Evolutionary conservation across 2,329 filamentous ascomycete species (phyloP), one percentile per base, ranked within the genome.

Genomic region (Alternaria postmessia): DNA sequence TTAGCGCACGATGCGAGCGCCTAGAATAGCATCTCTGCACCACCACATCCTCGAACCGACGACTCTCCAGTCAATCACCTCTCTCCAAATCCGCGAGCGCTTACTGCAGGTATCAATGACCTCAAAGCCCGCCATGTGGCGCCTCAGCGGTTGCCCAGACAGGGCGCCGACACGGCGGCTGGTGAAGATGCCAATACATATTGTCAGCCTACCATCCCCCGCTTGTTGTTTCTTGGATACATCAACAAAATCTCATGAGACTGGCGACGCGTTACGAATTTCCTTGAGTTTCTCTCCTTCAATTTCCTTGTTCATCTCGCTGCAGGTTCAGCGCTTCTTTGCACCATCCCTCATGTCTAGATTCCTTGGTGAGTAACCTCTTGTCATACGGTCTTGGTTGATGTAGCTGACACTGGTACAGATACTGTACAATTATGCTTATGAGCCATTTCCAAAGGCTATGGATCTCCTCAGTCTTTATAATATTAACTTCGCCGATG

Each of bases 361-460:
- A 67, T 74, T 68, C 71, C 67, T 65, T 73, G 67, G 65, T 69
- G 62, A 74, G 71, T 76, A 71, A 52, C 63, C 64, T 69, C 51
- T 49, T 32, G 42, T 46, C 53, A 48, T 47, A 54, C 59, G 28
- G 62, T 44, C 52, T 49, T 47, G 26, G 53, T 65, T 67, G 67
- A 75, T 73, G 68, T 61, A 68, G 72, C 72, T 77, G 63, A 78
- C 67, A 32, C 39, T 55, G 59, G 60, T 61, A 53, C 66, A 76
- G 73, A 65, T 69, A 61, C 59, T 75, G 75, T 77, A 78, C 70
- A 66, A 76, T 64, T 79, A 79, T 79, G 76, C 70, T 75, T 72
- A 62, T 76, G 66, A 72, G 75, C 71, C 74, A 72, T 71, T 65
- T 71, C 56, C 72, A 71, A 72, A 73, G 73, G 71, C 70, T 76